Conservation (phyloP, 2,329 filamentous ascomycete genomes). For the Aspergillus pseudonomiae region DNA sequence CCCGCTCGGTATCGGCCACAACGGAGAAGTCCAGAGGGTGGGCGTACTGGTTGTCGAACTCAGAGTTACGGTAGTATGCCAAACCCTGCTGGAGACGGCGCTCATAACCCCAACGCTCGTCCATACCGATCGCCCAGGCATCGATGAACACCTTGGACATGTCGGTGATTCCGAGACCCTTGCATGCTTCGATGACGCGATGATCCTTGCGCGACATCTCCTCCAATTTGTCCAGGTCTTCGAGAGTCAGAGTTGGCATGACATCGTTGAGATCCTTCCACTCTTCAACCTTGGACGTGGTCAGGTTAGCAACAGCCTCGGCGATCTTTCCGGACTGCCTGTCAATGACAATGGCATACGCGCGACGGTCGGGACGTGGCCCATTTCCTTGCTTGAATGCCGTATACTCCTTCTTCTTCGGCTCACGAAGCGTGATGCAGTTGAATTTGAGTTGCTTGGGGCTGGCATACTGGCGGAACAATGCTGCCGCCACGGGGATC, state of each 20-base stretch:
- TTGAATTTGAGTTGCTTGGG: slow-evolving; percentile 35
- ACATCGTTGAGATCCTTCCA: neutral
- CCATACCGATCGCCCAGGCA: slow-evolving; percentile 41
- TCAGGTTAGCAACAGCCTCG: neutral
- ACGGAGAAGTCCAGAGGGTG: slow-evolving; percentile 33
- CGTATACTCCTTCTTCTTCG: slow-evolving; percentile 39
- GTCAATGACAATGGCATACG: slow-evolving; percentile 55
- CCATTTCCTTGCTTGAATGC: slow-evolving; percentile 37
- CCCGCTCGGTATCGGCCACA: slow-evolving; percentile 31
- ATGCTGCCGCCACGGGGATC: neutral
- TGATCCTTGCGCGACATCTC: slow-evolving; percentile 36
- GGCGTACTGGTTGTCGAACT: slow-evolving; percentile 37
- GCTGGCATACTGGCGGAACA: slow-evolving; percentile 1
- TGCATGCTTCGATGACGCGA: slow-evolving; percentile 37
- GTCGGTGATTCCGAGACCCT: slow-evolving; percentile 39
- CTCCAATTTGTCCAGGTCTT: neutral
- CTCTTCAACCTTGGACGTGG: neutral
- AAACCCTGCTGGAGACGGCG: slow-evolving; percentile 38
- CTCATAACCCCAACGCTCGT: slow-evolving; percentile 40
- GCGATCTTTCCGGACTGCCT: slow-evolving; percentile 14
- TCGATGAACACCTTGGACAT: slow-evolving; percentile 40
- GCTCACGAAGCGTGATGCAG: slow-evolving; percentile 58
- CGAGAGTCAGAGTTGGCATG: slow-evolving; percentile 1
- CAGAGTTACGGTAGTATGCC: slow-evolving; percentile 34
- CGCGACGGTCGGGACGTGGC: slow-evolving; percentile 35